Percentiles rank a stretch among this genome's conserved stretches.
These are phyloP conservation scores for Solanum bulbocastanum DNA, from an alignment of 257 asterid genomes.

Conservation along the genomic window DNA sequence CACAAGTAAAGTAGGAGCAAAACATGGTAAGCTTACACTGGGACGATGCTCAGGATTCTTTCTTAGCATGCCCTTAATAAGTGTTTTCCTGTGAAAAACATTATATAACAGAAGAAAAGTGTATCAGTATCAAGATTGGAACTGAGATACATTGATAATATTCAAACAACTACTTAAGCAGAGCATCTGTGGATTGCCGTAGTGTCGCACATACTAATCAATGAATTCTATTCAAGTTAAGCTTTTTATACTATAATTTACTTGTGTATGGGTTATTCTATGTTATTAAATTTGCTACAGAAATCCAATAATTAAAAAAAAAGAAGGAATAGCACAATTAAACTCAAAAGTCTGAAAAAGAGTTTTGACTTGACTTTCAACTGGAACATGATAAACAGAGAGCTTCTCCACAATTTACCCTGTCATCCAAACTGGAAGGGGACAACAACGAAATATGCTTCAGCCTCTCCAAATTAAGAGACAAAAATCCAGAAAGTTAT, in stretches of 20 bases:
- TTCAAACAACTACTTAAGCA: neutral
- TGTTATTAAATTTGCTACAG: neutral
- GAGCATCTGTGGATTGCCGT: neutral
- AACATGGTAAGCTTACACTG: slow-evolving; percentile 41
- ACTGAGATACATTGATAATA: neutral
- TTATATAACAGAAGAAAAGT: neutral
- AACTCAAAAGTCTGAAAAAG: neutral
- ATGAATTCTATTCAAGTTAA: neutral
- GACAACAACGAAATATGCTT: neutral
- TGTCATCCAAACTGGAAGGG: neutral
- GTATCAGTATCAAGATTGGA: neutral
- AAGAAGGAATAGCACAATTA: neutral
- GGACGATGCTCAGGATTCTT: slow-evolving; percentile 97
- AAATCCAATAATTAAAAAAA: neutral
- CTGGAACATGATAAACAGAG: neutral
- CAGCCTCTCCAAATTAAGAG: neutral
- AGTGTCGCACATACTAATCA: neutral
- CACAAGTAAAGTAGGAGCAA: neutral
- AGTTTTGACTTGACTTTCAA: neutral
- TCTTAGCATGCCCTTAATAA: slow-evolving; percentile 94
- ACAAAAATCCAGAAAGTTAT: neutral
- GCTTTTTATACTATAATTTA: neutral
- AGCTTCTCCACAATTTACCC: neutral
- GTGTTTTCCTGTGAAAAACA: slow-evolving; percentile 54
- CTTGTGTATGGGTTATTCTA: neutral